These are phyloP conservation scores for Aspergillus carbonarius DNA, from an alignment of 2,329 filamentous ascomycete genomes.

Conservation along the genomic window DNA sequence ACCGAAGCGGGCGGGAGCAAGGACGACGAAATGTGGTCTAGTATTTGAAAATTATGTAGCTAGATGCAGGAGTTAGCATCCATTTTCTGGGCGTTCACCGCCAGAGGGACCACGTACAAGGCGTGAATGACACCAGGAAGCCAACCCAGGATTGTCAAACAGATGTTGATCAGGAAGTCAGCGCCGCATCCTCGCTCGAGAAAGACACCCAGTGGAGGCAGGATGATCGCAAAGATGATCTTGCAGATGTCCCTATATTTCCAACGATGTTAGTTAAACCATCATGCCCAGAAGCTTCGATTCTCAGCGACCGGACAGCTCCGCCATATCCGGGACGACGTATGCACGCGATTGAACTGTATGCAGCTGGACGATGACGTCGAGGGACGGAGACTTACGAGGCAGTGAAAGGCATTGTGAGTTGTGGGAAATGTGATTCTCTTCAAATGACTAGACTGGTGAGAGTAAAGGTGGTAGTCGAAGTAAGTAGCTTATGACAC, in stretches of 20 bases:
- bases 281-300: not conserved
- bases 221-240: slow-evolving; percentile 83
- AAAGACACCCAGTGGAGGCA: slow-evolving; percentile 89
- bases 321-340: not conserved
- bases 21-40: slow-evolving; percentile 47
- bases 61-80: slow-evolving; percentile 33
- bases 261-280: slow-evolving; percentile 7
- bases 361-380: not conserved
- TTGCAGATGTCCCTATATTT: slow-evolving; percentile 68
- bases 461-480: not conserved
- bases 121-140: slow-evolving; percentile 89
- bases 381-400: slow-evolving; percentile 42
- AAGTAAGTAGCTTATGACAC: not conserved
- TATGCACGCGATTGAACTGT: not conserved
- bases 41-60: slow-evolving; percentile 87
- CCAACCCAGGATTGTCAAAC: slow-evolving; percentile 75
- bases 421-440: slow-evolving; percentile 27
- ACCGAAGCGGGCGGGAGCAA: slow-evolving; percentile 6
- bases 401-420: slow-evolving; percentile 51
- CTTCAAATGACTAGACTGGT: slow-evolving; percentile 14
- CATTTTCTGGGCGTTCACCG: not conserved
- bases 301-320: not conserved
- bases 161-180: slow-evolving; percentile 89
- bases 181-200: slow-evolving; percentile 87
- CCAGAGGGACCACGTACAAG: slow-evolving; percentile 57